Conservation (phyloP, 495 filamentous ascomycete genomes). For the Neurospora sublineolata region DNA sequence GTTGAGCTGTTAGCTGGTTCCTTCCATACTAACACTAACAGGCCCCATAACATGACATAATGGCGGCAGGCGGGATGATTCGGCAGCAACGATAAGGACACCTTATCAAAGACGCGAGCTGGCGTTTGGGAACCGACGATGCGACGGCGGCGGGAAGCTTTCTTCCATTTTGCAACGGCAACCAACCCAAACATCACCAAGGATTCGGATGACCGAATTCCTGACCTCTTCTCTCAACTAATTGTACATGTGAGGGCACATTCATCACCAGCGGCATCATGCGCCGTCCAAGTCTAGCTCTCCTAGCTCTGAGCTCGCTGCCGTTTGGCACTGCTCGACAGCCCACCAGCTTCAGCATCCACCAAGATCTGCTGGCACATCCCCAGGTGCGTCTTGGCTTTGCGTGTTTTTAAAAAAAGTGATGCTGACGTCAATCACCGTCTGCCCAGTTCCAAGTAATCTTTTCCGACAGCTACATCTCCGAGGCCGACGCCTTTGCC, state of each 20-base stretch:
- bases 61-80: not conserved
- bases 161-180: constrained; percentile 2
- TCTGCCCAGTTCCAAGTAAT: constrained; percentile 61
- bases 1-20: not conserved
- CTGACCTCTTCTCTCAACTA: not conserved
- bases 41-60: not conserved
- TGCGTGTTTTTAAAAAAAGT: not conserved
- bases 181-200: not conserved
- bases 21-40: not conserved
- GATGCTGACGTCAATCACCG: not conserved
- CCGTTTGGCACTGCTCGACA: constrained; percentile 32
- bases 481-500: constrained; percentile 55
- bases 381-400: constrained; percentile 57
- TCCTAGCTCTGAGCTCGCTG: constrained; percentile 24
- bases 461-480: constrained; percentile 64
- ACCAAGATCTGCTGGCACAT: constrained; percentile 85
- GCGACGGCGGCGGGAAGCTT: not conserved
- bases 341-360: constrained; percentile 44
- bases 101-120: constrained; percentile 16
- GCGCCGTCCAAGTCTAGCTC: constrained; percentile 33
- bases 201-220: not conserved
- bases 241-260: constrained; percentile 20
- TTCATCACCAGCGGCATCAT: constrained; percentile 34
- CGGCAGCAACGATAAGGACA: constrained; percentile 14
- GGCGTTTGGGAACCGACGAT: not conserved